phyloP scores from a whole-genome alignment of 2,329 filamentous ascomycete species.

The Didymellaceae sp. region DNA sequence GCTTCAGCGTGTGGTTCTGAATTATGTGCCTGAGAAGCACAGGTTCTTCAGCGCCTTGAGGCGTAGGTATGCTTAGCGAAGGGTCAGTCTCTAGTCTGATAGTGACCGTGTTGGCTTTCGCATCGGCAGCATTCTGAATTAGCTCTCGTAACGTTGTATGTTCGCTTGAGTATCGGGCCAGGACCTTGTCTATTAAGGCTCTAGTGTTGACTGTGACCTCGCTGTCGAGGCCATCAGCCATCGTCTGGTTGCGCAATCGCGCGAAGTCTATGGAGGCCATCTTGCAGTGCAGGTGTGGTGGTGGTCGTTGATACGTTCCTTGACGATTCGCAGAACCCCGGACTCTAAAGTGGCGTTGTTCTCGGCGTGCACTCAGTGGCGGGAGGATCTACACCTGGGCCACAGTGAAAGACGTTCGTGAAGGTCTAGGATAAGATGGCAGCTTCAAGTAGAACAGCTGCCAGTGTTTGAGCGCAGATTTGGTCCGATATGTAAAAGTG shows the following conservation, averaged over 20 bases:
- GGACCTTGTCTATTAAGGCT: constrained; percentile 95
- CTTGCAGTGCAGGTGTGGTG: not conserved
- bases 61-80: constrained; percentile 75
- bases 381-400: not conserved
- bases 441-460: not conserved
- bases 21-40: constrained; percentile 82
- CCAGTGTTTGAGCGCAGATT: no score
- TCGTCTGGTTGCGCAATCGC: constrained; percentile 82
- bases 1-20: constrained; percentile 81
- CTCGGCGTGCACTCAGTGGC: not conserved
- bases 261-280: constrained; percentile 60
- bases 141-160: constrained; percentile 88
- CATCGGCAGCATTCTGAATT: constrained; percentile 98
- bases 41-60: constrained; percentile 70
- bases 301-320: no score
- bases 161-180: constrained; percentile 95
- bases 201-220: constrained; percentile 97
- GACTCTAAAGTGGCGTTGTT: not conserved
- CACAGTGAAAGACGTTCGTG: not conserved
- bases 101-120: constrained; percentile 84
- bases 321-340: no score
- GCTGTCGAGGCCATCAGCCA: constrained; percentile 91
- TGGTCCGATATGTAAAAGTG: no score
- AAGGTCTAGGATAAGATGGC: not conserved
- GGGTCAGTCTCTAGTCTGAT: constrained; percentile 93